Evolutionary conservation across 352 stramenopile genomes (phyloP).

Genomic region (Globisporangium rhizosaccharum): DNA sequence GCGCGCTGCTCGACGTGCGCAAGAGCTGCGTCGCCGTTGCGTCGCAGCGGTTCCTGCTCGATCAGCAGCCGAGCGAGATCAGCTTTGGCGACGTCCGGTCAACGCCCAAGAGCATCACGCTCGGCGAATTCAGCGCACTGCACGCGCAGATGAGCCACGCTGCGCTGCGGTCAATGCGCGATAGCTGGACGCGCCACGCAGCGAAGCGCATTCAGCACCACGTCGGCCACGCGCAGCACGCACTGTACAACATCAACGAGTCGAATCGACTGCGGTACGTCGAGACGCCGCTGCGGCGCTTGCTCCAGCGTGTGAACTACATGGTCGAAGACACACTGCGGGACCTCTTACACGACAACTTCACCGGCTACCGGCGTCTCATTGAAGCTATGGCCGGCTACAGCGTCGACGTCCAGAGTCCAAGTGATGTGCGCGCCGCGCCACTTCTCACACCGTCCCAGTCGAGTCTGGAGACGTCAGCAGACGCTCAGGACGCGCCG

Average conservation of each 20-base stretch:
- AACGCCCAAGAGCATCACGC: constrained; percentile 58
- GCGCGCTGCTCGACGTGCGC: constrained; percentile 68
- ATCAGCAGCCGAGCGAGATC: constrained; percentile 61
- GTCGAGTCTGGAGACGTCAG: not conserved
- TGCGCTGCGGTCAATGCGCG: constrained; percentile 66
- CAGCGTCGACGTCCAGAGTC: constrained; percentile 40
- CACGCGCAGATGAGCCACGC: constrained; percentile 70
- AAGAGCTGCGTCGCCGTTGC: constrained; percentile 62
- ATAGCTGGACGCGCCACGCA: constrained; percentile 67
- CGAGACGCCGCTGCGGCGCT: constrained; percentile 37
- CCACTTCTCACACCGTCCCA: not conserved
- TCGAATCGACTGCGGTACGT: constrained; percentile 69
- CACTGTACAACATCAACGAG: constrained; percentile 57
- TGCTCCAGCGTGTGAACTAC: constrained; percentile 79
- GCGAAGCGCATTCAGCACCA: constrained; percentile 73
- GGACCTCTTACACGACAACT: constrained; percentile 58
- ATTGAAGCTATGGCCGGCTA: constrained; percentile 68
- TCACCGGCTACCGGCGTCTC: constrained; percentile 57
- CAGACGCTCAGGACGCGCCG: no score
- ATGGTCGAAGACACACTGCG: constrained; percentile 76
- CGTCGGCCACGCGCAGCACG: constrained; percentile 43
- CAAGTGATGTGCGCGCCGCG: constrained; percentile 37
- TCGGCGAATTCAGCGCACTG: constrained; percentile 63
- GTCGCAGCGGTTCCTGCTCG: constrained; percentile 53
- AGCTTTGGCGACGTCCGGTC: constrained; percentile 44